Base-by-base conservation (phyloP, 208 protist species). In the Borovskyia barvae region DNA sequence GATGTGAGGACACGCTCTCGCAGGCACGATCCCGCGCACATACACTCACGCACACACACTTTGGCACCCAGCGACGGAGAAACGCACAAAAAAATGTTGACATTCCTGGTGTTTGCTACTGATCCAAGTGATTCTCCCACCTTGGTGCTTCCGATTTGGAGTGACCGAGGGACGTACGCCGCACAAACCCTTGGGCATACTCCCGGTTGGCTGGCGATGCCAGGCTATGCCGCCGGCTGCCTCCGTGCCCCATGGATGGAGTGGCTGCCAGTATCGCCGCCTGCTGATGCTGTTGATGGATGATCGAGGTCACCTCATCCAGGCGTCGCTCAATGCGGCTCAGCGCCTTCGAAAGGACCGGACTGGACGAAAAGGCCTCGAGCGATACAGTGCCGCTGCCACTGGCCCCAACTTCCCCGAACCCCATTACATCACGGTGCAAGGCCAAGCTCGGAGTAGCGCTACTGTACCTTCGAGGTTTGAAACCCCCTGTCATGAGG, bases 261-360 rank as follows among this genome's bases (percentile, higher is more conserved):
- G 35, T 37, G 30, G 35, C 14, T 5, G 42, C 20, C 32, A 43
- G 53, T 28, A 36, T 24, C 33, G 45, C 17, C 5, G 52, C 24
- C 24, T 55, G 33, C 26, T 58, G 48, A n/a, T 70, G 46, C 63
- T 78, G 72, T 39, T 70, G 24, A 43, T 82, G 68, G 20, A 92
- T 75, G 29, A 89, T 74, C n/a, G 79, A 82, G 4, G 81, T 87
- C 6, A 90, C 69, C 52, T 90, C 75, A 30, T 86, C 82, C 9
- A 93, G 64, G 17, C 80, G 75, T 28, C 72, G 54, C 43, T 84
- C 86, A 32, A 93, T 93, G 45, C 77, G 81, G 28, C 73, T 69
- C 11, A 93, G 55, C 17, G 71, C 74, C 39, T 77, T 80, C 9
- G 68, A 72, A 14, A 87, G 40, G 30, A 88, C 59, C 20, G 78